Conservation (phyloP, 257 asterid genomes). For the Capsicum pubescens region DNA sequence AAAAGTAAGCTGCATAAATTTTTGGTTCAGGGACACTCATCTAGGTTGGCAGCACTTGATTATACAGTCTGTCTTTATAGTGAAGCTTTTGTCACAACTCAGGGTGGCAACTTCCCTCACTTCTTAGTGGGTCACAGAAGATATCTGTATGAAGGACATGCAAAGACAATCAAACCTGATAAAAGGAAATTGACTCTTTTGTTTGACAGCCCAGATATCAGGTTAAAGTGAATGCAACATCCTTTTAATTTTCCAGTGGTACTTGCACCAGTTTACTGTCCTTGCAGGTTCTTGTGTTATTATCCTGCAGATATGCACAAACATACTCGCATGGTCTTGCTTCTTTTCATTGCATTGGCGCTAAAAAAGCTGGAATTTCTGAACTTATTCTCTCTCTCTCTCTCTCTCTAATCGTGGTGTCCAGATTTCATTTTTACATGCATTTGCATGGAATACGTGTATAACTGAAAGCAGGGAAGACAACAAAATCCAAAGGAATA, state of each 20-base stretch:
- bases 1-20: slow-evolving; percentile 16
- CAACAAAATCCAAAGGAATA: neutral
- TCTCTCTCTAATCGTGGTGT: neutral
- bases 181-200: slow-evolving; percentile 86
- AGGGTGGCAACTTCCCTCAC: slow-evolving; percentile 98
- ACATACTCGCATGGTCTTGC: slow-evolving; percentile 1
- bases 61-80: slow-evolving; percentile 97
- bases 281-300: slow-evolving; percentile 18
- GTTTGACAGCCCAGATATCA: slow-evolving; percentile 76
- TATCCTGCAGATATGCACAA: neutral
- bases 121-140: slow-evolving; percentile 98
- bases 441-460: neutral
- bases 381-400: neutral
- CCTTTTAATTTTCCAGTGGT: neutral
- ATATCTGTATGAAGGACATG: slow-evolving; percentile 83
- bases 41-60: slow-evolving; percentile 98
- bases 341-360: slow-evolving; percentile 8
- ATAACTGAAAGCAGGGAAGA: slow-evolving; percentile 20
- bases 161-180: slow-evolving; percentile 88
- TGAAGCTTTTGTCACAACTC: slow-evolving; percentile 92
- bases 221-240: slow-evolving; percentile 47
- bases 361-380: neutral
- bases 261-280: slow-evolving; percentile 9
- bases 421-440: neutral
- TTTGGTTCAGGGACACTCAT: slow-evolving; percentile 76